Evolutionary conservation across 768 basidiomycete genomes (phyloP).

Genomic region (Lepiota venenata): DNA sequence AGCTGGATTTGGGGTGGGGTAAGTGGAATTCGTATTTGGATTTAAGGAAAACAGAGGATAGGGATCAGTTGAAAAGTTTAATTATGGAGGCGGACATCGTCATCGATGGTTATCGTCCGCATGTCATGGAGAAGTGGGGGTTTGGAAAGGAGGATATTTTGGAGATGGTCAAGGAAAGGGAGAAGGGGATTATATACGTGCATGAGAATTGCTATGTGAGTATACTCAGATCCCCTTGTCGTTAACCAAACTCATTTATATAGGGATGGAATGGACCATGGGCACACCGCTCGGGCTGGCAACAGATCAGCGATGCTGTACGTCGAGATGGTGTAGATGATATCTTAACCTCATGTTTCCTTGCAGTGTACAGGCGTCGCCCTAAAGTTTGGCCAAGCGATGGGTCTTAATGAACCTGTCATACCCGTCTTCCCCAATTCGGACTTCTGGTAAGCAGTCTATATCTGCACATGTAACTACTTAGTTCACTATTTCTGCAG

Average conservation of each 20-base stretch:
- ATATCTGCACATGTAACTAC: neutral
- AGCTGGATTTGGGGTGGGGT: constrained; percentile 23
- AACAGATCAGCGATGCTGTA: constrained; percentile 22
- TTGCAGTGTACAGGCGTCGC: constrained; percentile 18
- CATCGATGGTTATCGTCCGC: constrained; percentile 27
- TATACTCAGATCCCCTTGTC: neutral
- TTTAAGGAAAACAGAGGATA: constrained; percentile 19
- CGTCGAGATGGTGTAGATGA: neutral
- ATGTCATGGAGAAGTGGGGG: constrained; percentile 24
- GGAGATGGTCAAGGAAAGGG: constrained; percentile 18
- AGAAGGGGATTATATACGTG: constrained; percentile 21
- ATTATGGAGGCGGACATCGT: constrained; percentile 25
- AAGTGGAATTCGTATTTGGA: constrained; percentile 26
- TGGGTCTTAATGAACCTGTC: constrained; percentile 19
- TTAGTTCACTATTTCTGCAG: constrained; percentile 1
- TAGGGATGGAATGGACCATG: constrained; percentile 25
- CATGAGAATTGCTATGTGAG: constrained; percentile 24
- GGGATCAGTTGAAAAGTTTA: constrained; percentile 13
- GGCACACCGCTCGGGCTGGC: constrained; percentile 20
- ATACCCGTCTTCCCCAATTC: constrained; percentile 20
- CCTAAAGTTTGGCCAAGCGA: constrained; percentile 18
- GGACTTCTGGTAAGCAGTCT: constrained; percentile 16
- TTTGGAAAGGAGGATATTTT: constrained; percentile 27
- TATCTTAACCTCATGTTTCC: neutral
- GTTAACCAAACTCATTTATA: neutral